phyloP scores from a whole-genome alignment of 306 rosid genomes.

The Corylus heterophylla region DNA sequence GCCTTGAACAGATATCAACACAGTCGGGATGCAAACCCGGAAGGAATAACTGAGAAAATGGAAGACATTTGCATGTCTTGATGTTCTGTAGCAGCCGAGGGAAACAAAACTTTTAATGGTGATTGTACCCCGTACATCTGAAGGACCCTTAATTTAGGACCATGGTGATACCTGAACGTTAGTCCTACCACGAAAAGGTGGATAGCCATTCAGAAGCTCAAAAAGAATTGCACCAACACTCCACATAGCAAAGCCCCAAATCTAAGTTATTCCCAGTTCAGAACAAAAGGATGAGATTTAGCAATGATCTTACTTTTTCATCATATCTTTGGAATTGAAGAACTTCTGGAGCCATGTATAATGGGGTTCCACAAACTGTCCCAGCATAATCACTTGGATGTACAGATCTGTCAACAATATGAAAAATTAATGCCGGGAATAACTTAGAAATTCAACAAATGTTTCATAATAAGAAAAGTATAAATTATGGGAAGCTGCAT shows the following conservation, averaged over 20 bases:
- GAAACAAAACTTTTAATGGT: slow-evolving; percentile 10
- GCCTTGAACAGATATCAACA: slow-evolving; percentile 53
- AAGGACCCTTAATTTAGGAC: not conserved
- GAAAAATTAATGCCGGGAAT: not conserved
- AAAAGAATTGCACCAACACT: slow-evolving; percentile 70
- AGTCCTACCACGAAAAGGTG: slow-evolving; percentile 61
- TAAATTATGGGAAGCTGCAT: not conserved
- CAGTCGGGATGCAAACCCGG: slow-evolving; percentile 48
- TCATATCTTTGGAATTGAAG: slow-evolving; percentile 61
- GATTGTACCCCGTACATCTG: not conserved
- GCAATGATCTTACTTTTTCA: slow-evolving; percentile 41
- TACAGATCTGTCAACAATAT: slow-evolving; percentile 32
- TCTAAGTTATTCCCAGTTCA: slow-evolving; percentile 10
- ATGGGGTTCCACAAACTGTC: slow-evolving; percentile 65
- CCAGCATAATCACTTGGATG: slow-evolving; percentile 46
- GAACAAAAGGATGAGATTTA: not conserved
- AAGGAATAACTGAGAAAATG: slow-evolving; percentile 49
- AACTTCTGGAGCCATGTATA: slow-evolving; percentile 73
- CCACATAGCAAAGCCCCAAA: slow-evolving; percentile 43
- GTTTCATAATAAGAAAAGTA: not conserved
- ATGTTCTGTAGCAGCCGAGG: slow-evolving; percentile 58
- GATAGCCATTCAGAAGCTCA: slow-evolving; percentile 69
- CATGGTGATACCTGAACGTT: slow-evolving; percentile 53
- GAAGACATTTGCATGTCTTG: slow-evolving; percentile 43
- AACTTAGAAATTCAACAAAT: not conserved